Base-by-base conservation (phyloP, 768 basidiomycete species). In the Lactarius pseudohatsudake region DNA sequence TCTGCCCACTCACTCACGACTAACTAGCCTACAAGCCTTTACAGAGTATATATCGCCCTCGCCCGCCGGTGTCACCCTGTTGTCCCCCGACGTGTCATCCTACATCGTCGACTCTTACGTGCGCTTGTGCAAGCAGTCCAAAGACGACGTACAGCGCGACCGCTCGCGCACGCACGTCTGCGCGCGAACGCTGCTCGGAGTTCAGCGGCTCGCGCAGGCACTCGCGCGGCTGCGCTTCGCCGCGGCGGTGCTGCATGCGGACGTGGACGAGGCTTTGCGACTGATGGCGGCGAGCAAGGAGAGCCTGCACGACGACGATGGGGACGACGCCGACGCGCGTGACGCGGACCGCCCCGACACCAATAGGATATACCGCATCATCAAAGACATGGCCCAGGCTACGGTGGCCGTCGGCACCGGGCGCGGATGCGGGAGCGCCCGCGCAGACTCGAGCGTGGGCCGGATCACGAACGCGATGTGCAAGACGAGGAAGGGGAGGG, bases 41-140 rank as follows among this genome's bases (percentile, higher is more conserved):
- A n/a, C 65, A 96, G 95, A 68, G 94, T 98, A 75, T 99, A 96
- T 77, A 98, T 99, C 72, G 96, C 96, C 8, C 82, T 85, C 62
- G 96, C 97, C 18, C 90, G 97, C 34, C 85, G 87, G 73, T 87
- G 86, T 66, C 89, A 96, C 30, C 97, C 97, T 1, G 85, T 86
- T 20, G 95, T 99, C 10, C 93, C 85, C 85, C 13, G 82, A 85
- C 54, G 92, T 98, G 60, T 96, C 96, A 3, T 89, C 83, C 75
- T 97, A 98, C 76, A 86, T 98, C 61, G 96, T 98, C 30, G 91
- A 94, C 71, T 91, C 94, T 99, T 99, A 98, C 74, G 97, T 98
- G 63, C 91, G 92, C 56, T 85, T 99, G 47, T 93, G 97, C 68
- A 96, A 97, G 76, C 82, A 89, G 61, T 90, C 92, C 58, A 95